Conservation (phyloP, 2,329 filamentous ascomycete genomes). For the Chaetomiaceae sp. region DNA sequence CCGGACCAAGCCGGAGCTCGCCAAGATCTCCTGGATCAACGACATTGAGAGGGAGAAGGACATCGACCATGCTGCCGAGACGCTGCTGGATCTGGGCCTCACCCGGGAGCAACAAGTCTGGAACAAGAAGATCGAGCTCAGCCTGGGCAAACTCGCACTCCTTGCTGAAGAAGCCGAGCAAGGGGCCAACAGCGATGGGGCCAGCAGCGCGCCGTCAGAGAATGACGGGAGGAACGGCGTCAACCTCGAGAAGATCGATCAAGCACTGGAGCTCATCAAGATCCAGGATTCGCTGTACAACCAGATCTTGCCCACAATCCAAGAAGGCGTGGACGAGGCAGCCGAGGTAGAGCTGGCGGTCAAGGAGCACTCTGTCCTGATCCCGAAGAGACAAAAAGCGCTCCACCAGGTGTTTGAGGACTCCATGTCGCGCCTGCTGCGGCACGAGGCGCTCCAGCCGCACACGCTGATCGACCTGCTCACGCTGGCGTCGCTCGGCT, state of each 20-base stretch:
- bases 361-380: slow-evolving; percentile 56
- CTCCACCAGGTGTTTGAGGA: slow-evolving; percentile 68
- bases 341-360: slow-evolving; percentile 74
- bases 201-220: slow-evolving; percentile 21
- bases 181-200: slow-evolving; percentile 22
- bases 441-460: slow-evolving; percentile 65
- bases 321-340: slow-evolving; percentile 70
- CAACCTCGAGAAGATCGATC: slow-evolving; percentile 52
- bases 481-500: slow-evolving; percentile 60
- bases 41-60: slow-evolving; percentile 74
- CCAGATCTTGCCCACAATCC: slow-evolving; percentile 63
- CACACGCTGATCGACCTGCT: slow-evolving; percentile 67
- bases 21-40: slow-evolving; percentile 90
- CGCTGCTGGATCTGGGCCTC: slow-evolving; percentile 65
- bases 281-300: slow-evolving; percentile 76
- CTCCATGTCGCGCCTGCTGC: slow-evolving; percentile 63
- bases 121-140: slow-evolving; percentile 91
- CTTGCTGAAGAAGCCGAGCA: slow-evolving; percentile 54
- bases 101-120: slow-evolving; percentile 74
- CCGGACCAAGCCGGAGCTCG: slow-evolving; percentile 63
- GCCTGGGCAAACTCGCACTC: slow-evolving; percentile 75
- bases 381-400: slow-evolving; percentile 56
- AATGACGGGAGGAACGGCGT: slow-evolving; percentile 31
- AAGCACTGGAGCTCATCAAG: slow-evolving; percentile 61
- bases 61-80: slow-evolving; percentile 66